Conservation (phyloP, 2,329 filamentous ascomycete genomes). For the Nothophoma quercina region DNA sequence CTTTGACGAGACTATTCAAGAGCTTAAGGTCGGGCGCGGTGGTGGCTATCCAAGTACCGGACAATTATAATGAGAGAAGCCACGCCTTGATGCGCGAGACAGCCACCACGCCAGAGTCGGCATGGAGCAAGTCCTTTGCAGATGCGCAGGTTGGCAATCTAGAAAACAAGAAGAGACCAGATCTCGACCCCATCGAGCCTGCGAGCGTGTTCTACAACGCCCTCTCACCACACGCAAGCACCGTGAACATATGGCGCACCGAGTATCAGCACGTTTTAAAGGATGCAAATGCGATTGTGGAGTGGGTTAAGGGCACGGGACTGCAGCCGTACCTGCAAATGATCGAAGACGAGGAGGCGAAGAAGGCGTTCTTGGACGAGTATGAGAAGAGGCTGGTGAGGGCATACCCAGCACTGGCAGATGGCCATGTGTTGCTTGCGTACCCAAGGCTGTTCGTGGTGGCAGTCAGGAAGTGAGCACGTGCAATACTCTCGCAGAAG, state of each 20-base stretch:
- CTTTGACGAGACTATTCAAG: slow-evolving; percentile 55
- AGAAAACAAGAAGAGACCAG: slow-evolving; percentile 32
- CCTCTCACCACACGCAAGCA: slow-evolving; percentile 47
- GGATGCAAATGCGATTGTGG: slow-evolving; percentile 60
- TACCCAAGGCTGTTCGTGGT: slow-evolving; percentile 67
- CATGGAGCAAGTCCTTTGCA: slow-evolving; percentile 50
- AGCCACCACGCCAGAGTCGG: slow-evolving; percentile 25
- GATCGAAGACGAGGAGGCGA: slow-evolving; percentile 50
- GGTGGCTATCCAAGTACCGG: slow-evolving; percentile 63
- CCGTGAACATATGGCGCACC: slow-evolving; percentile 64
- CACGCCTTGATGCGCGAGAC: slow-evolving; percentile 61
- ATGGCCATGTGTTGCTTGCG: slow-evolving; percentile 63
- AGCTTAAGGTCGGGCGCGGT: slow-evolving; percentile 55
- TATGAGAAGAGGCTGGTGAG: slow-evolving; percentile 57
- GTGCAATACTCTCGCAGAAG: no score
- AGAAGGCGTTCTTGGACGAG: slow-evolving; percentile 54
- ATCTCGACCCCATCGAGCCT: slow-evolving; percentile 59
- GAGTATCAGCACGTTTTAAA: slow-evolving; percentile 62
- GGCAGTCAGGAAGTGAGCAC: slow-evolving; percentile 35
- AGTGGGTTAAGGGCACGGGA: slow-evolving; percentile 67
- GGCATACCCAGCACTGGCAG: slow-evolving; percentile 55
- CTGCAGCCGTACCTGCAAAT: slow-evolving; percentile 63
- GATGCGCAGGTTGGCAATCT: slow-evolving; percentile 27
- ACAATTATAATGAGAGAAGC: slow-evolving; percentile 60
- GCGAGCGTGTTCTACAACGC: slow-evolving; percentile 59